These are phyloP conservation scores for Teunomyces lycoperdinae DNA, from an alignment of 805 yeast species.

Conservation along the genomic window DNA sequence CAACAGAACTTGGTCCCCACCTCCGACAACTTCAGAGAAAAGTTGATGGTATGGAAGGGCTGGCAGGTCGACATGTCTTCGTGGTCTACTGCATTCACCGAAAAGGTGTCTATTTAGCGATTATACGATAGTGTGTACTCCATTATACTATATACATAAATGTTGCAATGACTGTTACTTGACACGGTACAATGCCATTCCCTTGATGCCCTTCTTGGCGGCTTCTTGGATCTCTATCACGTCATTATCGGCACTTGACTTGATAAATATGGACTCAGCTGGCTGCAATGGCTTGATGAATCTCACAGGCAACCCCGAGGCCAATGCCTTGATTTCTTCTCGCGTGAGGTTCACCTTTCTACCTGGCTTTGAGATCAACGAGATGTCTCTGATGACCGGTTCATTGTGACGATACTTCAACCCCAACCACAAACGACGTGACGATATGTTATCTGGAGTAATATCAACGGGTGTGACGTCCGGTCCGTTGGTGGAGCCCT, in stretches of 20 bases:
- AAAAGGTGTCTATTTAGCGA: constrained; percentile 27
- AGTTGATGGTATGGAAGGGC: constrained; percentile 69
- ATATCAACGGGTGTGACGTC: constrained; percentile 71
- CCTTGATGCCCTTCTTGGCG: constrained; percentile 64
- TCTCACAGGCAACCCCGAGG: constrained; percentile 74
- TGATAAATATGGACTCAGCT: constrained; percentile 81
- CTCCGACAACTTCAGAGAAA: constrained; percentile 54
- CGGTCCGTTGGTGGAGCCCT: constrained; percentile 84
- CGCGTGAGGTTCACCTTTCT: constrained; percentile 63
- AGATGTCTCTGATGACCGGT: constrained; percentile 71
- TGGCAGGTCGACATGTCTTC: constrained; percentile 85
- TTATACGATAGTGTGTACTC: background rate
- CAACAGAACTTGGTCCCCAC: constrained; percentile 18
- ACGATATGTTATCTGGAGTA: constrained; percentile 81
- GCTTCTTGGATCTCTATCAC: constrained; percentile 86
- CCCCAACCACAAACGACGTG: constrained; percentile 89
- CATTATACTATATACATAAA: constrained; percentile 7
- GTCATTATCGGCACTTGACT: constrained; percentile 39
- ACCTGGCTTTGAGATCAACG: constrained; percentile 81
- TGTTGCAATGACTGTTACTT: constrained; percentile 27
- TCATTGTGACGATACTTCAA: constrained; percentile 79
- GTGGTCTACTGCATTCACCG: constrained; percentile 68
- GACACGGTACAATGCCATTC: constrained; percentile 81
- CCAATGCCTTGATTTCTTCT: constrained; percentile 66
- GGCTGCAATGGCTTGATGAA: constrained; percentile 79